A percentile compares a stretch with the other conserved stretches of the same genome.
These are phyloP conservation scores for Quercus berberidifolia DNA, from an alignment of 306 rosid genomes.

Conservation along the genomic window DNA sequence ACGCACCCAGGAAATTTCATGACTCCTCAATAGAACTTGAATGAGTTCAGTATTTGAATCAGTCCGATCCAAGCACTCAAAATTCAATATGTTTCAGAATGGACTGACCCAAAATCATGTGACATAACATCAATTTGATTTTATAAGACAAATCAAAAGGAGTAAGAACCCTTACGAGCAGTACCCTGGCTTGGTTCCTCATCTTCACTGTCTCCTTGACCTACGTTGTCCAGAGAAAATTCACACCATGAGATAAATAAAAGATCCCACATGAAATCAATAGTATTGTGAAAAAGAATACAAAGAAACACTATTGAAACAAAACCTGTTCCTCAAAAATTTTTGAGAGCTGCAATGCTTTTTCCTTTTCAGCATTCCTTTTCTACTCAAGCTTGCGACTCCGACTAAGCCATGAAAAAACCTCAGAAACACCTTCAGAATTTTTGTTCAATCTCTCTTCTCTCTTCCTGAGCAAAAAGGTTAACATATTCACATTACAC, in stretches of 20 bases:
- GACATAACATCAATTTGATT: background rate
- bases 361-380: constrained; percentile 54
- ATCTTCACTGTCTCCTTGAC: constrained; percentile 71
- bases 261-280: constrained; percentile 9
- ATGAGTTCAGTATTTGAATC: background rate
- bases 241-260: constrained; percentile 8
- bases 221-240: constrained; percentile 74
- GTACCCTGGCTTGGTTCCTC: constrained; percentile 51
- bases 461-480: constrained; percentile 54
- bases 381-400: constrained; percentile 73
- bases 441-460: constrained; percentile 75
- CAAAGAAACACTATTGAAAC: background rate
- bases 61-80: background rate
- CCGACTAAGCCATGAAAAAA: constrained; percentile 71
- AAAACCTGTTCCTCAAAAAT: constrained; percentile 87
- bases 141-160: background rate
- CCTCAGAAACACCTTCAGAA: constrained; percentile 60
- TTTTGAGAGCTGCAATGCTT: constrained; percentile 78
- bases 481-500: constrained; percentile 1
- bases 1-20: background rate
- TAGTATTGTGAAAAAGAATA: constrained; percentile 1
- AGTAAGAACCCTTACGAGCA: constrained; percentile 39
- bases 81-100: background rate
- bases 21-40: background rate
- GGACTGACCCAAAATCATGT: background rate